phyloP scores from a whole-genome alignment of 176 grass and related monocot genomes.

The Musa itinerans region DNA sequence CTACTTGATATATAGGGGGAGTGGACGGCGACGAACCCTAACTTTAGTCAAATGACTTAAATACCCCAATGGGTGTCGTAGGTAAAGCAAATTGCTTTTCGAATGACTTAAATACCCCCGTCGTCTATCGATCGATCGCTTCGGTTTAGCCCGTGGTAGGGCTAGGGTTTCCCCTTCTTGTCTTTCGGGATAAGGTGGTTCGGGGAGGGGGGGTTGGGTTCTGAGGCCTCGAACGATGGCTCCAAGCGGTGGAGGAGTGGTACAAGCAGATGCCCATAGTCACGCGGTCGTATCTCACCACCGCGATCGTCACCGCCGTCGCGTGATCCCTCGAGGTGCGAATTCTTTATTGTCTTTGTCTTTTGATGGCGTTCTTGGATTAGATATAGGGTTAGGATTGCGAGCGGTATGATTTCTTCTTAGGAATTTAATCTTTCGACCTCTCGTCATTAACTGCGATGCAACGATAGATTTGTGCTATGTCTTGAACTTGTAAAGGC shows the following conservation, averaged over 20 bases:
- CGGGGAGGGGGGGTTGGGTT: not conserved
- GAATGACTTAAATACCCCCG: no score
- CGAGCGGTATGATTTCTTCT: not conserved
- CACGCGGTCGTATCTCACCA: slow-evolving; percentile 96
- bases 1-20: no score
- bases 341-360: not conserved
- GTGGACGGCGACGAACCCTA: no score
- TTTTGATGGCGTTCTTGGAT: not conserved
- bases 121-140: no score
- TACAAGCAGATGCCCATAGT: slow-evolving; percentile 99
- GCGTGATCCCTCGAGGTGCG: slow-evolving; percentile 90
- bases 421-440: not conserved
- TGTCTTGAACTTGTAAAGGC: not conserved
- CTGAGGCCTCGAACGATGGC: slow-evolving; percentile 28
- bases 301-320: slow-evolving; percentile 80
- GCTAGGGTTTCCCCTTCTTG: not conserved
- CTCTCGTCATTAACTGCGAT: not conserved
- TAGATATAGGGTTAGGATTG: not conserved
- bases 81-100: no score
- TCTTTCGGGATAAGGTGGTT: not conserved
- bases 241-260: slow-evolving; percentile 92
- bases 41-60: no score
- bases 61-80: no score
- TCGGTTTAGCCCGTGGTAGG: no score
- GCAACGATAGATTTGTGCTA: not conserved